Evolutionary conservation across 768 basidiomycete genomes (phyloP).

Genomic region (Phlebiopsis gigantea): DNA sequence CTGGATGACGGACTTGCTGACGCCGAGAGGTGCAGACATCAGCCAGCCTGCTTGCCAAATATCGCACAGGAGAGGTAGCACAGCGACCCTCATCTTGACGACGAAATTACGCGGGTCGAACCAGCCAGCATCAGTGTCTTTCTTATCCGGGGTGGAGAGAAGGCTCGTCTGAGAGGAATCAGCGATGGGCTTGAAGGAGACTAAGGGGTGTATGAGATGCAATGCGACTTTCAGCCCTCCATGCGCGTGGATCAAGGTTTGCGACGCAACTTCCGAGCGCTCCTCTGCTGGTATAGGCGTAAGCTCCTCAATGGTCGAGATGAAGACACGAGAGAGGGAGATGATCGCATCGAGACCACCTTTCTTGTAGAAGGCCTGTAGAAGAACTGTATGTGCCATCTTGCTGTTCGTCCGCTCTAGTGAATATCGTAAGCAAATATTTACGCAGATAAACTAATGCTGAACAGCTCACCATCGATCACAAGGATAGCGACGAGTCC

Average conservation of each 20-base stretch:
- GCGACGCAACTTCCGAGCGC: conserved; percentile 50
- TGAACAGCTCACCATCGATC: conserved; percentile 50
- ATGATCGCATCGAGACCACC: conserved; percentile 72
- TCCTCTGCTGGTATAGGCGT: conserved; percentile 46
- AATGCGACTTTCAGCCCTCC: conserved; percentile 79
- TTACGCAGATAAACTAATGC: background rate
- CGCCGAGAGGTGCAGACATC: conserved; percentile 61
- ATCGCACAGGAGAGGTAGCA: conserved; percentile 58
- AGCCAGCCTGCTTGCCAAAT: conserved; percentile 89
- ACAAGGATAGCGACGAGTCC: conserved; percentile 46
- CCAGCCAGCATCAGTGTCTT: conserved; percentile 69
- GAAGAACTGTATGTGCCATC: conserved; percentile 76
- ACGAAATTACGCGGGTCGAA: conserved; percentile 88
- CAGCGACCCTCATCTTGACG: conserved; percentile 67
- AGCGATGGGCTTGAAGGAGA: conserved; percentile 74
- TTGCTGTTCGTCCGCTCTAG: conserved; percentile 72
- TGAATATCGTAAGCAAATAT: background rate
- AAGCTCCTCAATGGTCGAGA: conserved; percentile 51
- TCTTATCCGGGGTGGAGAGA: conserved; percentile 70
- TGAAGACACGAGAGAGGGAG: conserved; percentile 48
- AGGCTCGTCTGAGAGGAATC: conserved; percentile 82
- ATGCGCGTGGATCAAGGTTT: conserved; percentile 71
- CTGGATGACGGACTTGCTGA: conserved; percentile 72
- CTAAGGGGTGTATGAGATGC: conserved; percentile 67
- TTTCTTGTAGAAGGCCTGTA: conserved; percentile 64